Conservation (phyloP, 305 asterid genomes). For the Solanum hybrid region DNA sequence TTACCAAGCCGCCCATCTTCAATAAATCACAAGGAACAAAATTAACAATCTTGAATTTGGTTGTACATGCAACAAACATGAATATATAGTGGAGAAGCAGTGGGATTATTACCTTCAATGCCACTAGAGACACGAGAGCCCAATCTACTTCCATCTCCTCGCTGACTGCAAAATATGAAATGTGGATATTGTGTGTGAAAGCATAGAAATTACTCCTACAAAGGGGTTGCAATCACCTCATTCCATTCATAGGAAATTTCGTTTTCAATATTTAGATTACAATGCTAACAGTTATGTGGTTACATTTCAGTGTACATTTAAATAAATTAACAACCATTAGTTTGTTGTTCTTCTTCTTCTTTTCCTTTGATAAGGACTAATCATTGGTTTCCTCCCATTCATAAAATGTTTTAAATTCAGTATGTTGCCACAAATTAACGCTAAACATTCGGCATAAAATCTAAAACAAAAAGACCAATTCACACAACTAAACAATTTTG, state of each 20-base stretch:
- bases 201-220: background rate
- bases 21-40: slow-evolving; percentile 15
- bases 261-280: background rate
- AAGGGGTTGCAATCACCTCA: background rate
- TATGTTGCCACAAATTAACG: background rate
- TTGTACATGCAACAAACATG: slow-evolving; percentile 4
- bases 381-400: background rate
- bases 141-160: slow-evolving; percentile 33
- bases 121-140: slow-evolving; percentile 19
- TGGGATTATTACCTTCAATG: slow-evolving; percentile 42
- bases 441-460: background rate
- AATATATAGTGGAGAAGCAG: slow-evolving; percentile 3
- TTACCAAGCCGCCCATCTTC: slow-evolving; percentile 48
- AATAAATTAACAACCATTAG: background rate
- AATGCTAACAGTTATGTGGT: background rate
- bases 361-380: background rate
- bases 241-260: background rate
- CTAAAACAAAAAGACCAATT: background rate
- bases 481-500: background rate
- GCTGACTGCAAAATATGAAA: slow-evolving; percentile 42
- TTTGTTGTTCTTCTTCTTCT: background rate
- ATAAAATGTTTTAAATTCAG: background rate
- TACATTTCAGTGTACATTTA: background rate
- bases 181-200: background rate
- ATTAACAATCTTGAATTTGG: slow-evolving; percentile 4